Base-by-base conservation (phyloP, 2,329 filamentous ascomycete genomes). In the Colletotrichum phormii region DNA sequence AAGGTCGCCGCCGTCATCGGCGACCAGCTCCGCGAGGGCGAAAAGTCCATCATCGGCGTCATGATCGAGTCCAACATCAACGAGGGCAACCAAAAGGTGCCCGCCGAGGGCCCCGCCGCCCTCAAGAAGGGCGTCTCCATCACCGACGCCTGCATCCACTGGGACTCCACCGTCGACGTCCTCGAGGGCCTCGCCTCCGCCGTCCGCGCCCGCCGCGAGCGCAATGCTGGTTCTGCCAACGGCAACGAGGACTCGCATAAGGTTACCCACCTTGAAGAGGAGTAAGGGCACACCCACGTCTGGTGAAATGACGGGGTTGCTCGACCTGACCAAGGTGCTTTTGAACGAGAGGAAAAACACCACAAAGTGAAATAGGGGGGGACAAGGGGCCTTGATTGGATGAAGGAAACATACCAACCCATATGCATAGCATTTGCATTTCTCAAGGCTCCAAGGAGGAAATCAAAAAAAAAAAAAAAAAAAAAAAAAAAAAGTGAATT, bases 31-130 rank as follows among this genome's bases (percentile, higher is more conserved):
- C 91, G 93, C 64, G 92, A 93, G 76, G 96, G 96, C 72, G 94
- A 99, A 86, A 92, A 90, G 72, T 92, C 91, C 76, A 97, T 99
- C 78, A 90, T 98, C 76, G 97, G 95, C 81, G 95, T 98, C 80
- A 99, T 99, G 96, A 97, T 99, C 78, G 96, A 99, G 87, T 98
- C 95, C 80, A 96, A 98, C 85, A 96, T 98, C 88, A 91, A 96
- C 83, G 97, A 98, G 85, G 89, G 91, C 76, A 94, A 92, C 87
- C 93, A 95, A 81, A 98, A 98, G 87, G 94, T 97, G 1, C 95
- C 95, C 0, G 83, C 91, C 1, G 94, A 97, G 83, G 96, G 95
- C 9, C 93, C 93, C 8, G 82, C 90, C 1, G 93, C 84, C 8
- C 88, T 98, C 64, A 94, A 95, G 87, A 95, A 94, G 85, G 95